Evolutionary conservation across 2,329 filamentous ascomycete genomes (phyloP).

Genomic region (Aureobasidium vineae): DNA sequence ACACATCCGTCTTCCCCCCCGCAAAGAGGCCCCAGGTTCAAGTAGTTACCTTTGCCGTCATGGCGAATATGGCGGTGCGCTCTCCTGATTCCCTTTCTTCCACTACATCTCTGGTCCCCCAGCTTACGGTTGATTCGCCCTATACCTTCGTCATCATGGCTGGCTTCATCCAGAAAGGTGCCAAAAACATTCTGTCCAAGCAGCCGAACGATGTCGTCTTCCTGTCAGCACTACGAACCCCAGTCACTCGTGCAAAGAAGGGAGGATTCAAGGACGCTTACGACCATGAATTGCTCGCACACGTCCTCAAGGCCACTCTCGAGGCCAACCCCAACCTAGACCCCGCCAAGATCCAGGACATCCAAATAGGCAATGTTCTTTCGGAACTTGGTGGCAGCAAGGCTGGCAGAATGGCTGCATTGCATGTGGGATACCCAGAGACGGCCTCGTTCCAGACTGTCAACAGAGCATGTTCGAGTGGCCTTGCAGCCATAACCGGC

Average conservation of each 20-base stretch:
- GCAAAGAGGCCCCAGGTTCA: conserved; percentile 15
- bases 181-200: conserved; percentile 75
- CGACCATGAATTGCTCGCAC: conserved; percentile 80
- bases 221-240: conserved; percentile 85
- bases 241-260: conserved; percentile 78
- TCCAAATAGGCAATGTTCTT: conserved; percentile 84
- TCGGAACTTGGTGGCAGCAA: conserved; percentile 89
- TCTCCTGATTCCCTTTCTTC: neutral
- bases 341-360: conserved; percentile 69
- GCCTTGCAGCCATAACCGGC: conserved; percentile 71
- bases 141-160: conserved; percentile 19
- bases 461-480: conserved; percentile 81
- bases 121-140: neutral
- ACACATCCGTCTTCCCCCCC: conserved; percentile 20
- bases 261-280: conserved; percentile 83
- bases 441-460: conserved; percentile 78
- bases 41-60: conserved; percentile 8
- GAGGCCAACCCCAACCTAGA: conserved; percentile 70
- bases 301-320: conserved; percentile 65
- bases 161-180: conserved; percentile 47
- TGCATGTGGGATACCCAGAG: conserved; percentile 74
- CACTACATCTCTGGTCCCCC: neutral
- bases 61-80: neutral
- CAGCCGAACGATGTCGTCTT: conserved; percentile 80
- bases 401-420: conserved; percentile 85